Evolutionary conservation across 2,329 filamentous ascomycete genomes (phyloP).

Genomic region (Diaporthe eres): DNA sequence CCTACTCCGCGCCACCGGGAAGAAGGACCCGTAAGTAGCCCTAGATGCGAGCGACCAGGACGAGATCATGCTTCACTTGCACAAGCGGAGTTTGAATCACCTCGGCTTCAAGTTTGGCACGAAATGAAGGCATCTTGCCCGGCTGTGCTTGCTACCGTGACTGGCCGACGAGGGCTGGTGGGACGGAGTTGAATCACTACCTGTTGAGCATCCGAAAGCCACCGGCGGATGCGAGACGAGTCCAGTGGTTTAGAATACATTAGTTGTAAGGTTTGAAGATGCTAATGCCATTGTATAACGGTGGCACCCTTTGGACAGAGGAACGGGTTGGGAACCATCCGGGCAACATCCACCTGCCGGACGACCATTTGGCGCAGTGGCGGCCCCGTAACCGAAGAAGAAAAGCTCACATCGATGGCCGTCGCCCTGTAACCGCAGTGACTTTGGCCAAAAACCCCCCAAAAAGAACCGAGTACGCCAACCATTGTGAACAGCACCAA

Average conservation of each 20-base stretch:
- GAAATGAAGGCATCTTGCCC: neutral
- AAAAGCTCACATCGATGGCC: neutral
- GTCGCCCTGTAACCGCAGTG: neutral
- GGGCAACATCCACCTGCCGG: neutral
- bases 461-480: constrained; percentile 25
- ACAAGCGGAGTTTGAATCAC: neutral
- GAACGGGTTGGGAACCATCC: neutral
- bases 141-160: neutral
- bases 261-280: constrained; percentile 22
- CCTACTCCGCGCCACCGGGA: neutral
- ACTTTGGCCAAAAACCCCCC: neutral
- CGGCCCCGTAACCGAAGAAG: neutral
- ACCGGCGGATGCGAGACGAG: neutral
- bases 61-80: neutral
- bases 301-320: neutral
- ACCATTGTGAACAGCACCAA: neutral
- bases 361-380: neutral
- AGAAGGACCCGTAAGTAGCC: neutral
- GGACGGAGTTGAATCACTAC: no score
- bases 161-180: neutral
- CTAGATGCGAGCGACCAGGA: neutral
- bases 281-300: constrained; percentile 13
- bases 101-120: neutral
- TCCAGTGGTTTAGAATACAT: constrained; percentile 22
- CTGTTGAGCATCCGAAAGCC: neutral